phyloP scores from a whole-genome alignment of 306 rosid species.

The Cercis canadensis region DNA sequence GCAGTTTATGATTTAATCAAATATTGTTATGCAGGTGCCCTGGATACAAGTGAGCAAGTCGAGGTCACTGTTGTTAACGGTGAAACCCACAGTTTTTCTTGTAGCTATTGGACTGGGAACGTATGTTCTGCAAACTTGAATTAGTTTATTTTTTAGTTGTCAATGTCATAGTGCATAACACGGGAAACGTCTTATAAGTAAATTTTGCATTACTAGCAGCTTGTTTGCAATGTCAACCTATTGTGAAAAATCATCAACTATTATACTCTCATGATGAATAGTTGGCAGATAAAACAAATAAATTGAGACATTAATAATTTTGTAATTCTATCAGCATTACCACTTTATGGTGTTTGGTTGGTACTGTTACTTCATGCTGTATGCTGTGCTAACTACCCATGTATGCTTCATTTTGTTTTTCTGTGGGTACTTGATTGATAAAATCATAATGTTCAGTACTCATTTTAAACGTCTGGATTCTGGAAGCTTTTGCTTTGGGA shows the following conservation, averaged over 20 bases:
- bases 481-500: conserved; percentile 1
- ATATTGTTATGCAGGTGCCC: conserved; percentile 74
- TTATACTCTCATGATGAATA: conserved; percentile 5
- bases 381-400: background rate
- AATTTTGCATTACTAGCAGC: conserved; percentile 5
- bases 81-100: conserved; percentile 81
- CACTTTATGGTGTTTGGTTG: background rate
- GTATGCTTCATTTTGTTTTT: conserved; percentile 17
- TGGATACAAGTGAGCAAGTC: conserved; percentile 97
- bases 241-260: background rate
- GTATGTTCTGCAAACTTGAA: conserved; percentile 49
- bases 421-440: conserved; percentile 3
- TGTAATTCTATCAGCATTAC: background rate
- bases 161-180: conserved; percentile 7
- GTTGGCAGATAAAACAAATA: background rate
- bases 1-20: conserved; percentile 34
- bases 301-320: conserved; percentile 18
- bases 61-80: conserved; percentile 75
- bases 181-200: conserved; percentile 15
- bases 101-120: conserved; percentile 87
- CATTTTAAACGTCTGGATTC: background rate
- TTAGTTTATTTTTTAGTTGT: conserved; percentile 26
- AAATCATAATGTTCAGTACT: background rate
- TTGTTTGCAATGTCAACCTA: conserved; percentile 23
- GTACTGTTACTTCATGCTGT: background rate